Conservation (phyloP, 306 rosid species). For the Quercus aquifolioides region DNA sequence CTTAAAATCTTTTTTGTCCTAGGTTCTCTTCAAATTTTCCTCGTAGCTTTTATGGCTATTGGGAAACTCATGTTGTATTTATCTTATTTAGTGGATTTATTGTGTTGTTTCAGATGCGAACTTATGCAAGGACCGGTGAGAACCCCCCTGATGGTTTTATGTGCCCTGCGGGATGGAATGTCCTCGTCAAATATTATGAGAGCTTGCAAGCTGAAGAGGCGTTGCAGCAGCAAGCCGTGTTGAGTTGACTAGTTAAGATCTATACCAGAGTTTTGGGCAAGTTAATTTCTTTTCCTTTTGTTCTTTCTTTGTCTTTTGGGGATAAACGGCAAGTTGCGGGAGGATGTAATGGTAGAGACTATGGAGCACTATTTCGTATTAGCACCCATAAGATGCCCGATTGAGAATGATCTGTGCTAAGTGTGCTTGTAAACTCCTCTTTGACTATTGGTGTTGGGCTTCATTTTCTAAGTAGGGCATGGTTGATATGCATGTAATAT, state of each 20-base stretch:
- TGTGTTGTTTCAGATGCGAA: conserved; percentile 64
- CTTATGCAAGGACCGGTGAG: conserved; percentile 82
- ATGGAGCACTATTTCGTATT: neutral
- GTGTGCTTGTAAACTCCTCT: neutral
- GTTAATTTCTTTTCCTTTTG: neutral
- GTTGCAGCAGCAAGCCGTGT: conserved; percentile 52
- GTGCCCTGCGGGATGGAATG: conserved; percentile 97
- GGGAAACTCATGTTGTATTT: neutral
- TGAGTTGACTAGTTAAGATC: conserved; percentile 50
- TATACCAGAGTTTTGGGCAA: conserved; percentile 14
- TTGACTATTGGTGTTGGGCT: neutral
- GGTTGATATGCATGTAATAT: conserved; percentile 1
- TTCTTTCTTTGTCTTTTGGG: neutral
- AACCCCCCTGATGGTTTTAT: conserved; percentile 94
- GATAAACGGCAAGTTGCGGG: neutral
- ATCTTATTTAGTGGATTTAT: neutral
- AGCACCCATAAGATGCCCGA: neutral
- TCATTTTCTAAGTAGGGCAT: neutral
- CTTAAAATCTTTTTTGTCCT: neutral
- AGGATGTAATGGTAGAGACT: neutral
- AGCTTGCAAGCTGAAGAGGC: conserved; percentile 75
- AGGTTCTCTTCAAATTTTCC: neutral
- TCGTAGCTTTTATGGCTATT: neutral
- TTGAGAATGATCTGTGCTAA: neutral
- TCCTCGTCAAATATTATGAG: conserved; percentile 75